Percentiles rank a stretch among this genome's conserved stretches.
phyloP scores from a whole-genome alignment of 1,139 yeast genomes.

The Saccharomyces hybrid region DNA sequence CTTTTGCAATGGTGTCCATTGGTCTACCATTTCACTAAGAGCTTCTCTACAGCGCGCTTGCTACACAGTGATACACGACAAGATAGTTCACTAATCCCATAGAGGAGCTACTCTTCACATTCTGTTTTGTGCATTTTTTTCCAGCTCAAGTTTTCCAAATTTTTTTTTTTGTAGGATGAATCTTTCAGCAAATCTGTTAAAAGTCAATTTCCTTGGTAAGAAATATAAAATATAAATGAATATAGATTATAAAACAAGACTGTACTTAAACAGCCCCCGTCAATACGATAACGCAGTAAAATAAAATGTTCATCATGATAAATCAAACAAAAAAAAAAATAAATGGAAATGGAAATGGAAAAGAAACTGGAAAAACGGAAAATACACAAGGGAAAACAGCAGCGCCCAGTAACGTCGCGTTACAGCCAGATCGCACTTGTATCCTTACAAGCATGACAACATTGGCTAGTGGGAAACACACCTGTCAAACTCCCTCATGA shows the following conservation, averaged over 20 bases:
- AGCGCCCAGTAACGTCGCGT: neutral
- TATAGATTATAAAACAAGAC: slow-evolving; percentile 1
- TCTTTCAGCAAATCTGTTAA: neutral
- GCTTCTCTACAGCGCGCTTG: neutral
- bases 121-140: neutral
- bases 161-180: neutral
- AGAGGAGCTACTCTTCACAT: neutral
- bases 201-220: neutral
- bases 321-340: neutral
- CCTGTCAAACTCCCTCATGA: neutral
- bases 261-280: slow-evolving; percentile 13
- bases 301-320: slow-evolving; percentile 10
- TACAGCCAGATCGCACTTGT: neutral
- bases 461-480: neutral
- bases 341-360: neutral
- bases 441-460: neutral
- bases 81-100: neutral
- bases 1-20: slow-evolving; percentile 29
- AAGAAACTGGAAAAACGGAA: neutral
- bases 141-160: neutral
- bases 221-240: neutral
- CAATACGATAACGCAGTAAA: slow-evolving; percentile 22
- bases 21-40: slow-evolving; percentile 3
- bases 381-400: neutral
- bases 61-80: neutral